These are phyloP conservation scores for Musa itinerans DNA, from an alignment of 176 grass and related monocot species.

Conservation along the genomic window DNA sequence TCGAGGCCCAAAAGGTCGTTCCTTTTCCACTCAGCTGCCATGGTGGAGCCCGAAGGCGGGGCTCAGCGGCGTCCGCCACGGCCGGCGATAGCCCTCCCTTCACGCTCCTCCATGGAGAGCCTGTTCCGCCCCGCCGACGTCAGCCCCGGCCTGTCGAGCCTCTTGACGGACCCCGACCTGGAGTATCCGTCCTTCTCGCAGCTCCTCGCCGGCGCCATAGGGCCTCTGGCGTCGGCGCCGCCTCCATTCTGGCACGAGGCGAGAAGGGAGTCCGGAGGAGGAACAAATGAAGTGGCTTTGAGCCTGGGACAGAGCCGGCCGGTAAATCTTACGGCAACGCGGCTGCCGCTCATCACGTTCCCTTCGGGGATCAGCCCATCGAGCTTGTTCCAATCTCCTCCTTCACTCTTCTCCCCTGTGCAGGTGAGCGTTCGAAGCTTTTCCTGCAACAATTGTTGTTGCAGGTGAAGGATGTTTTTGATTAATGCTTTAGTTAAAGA, in stretches of 20 bases:
- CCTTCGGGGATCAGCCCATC: conserved; percentile 7
- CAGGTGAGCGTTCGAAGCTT: background rate
- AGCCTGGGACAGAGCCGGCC: conserved; percentile 2
- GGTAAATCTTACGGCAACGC: background rate
- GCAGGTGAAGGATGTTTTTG: background rate
- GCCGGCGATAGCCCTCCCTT: conserved; percentile 1
- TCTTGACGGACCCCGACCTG: background rate
- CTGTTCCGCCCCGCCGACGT: background rate
- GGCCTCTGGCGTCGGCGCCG: background rate
- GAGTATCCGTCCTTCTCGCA: conserved; percentile 4
- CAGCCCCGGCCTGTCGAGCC: conserved; percentile 4
- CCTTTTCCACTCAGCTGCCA: background rate
- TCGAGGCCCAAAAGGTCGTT: background rate
- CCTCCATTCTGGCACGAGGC: background rate
- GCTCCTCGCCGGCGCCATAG: conserved; percentile 13
- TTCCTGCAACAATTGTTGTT: background rate
- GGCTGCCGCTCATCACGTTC: background rate
- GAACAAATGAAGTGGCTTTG: conserved; percentile 9
- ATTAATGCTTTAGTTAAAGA: background rate
- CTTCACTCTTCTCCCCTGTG: background rate
- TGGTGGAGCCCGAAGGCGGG: background rate
- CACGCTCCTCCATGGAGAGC: conserved; percentile 5
- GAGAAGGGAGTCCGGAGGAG: background rate
- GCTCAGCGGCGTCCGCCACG: background rate
- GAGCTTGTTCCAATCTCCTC: conserved; percentile 15